These are phyloP conservation scores for Pseudomassariella vexata DNA, from an alignment of 2,329 filamentous ascomycete genomes.

Conservation along the genomic window DNA sequence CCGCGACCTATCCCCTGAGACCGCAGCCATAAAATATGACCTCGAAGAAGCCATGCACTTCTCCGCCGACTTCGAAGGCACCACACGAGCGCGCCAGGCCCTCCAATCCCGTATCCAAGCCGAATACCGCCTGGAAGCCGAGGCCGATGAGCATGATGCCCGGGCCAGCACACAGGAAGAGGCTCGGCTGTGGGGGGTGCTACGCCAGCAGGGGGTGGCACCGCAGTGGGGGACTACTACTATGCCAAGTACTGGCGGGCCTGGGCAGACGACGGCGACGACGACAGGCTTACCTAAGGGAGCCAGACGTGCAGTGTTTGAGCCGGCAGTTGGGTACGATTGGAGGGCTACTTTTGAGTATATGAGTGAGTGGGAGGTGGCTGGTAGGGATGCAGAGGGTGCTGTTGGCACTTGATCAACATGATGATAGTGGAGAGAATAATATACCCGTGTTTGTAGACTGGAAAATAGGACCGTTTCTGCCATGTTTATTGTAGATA, in stretches of 20 bases:
- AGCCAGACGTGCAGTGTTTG: background rate
- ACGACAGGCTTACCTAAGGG: too few relatives aligned
- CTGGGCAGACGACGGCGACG: too few relatives aligned
- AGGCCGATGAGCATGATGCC: constrained; percentile 16
- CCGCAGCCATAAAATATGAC: constrained; percentile 8
- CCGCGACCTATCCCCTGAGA: background rate
- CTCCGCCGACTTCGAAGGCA: constrained; percentile 10
- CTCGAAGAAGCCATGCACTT: constrained; percentile 19
- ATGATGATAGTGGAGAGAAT: too few relatives aligned
- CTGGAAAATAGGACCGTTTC: too few relatives aligned
- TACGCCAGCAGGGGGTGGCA: constrained; percentile 6
- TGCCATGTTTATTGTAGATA: too few relatives aligned
- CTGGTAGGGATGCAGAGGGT: too few relatives aligned
- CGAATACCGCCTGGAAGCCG: constrained; percentile 19
- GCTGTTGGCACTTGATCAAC: too few relatives aligned
- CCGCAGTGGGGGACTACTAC: too few relatives aligned
- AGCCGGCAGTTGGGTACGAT: background rate
- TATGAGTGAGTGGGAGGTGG: constrained; percentile 5
- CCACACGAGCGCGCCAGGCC: constrained; percentile 10
- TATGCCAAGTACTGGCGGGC: background rate
- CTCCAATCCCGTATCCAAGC: constrained; percentile 13
- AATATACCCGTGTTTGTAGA: too few relatives aligned
- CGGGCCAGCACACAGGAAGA: constrained; percentile 16
- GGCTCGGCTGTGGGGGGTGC: constrained; percentile 16
- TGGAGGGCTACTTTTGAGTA: constrained; percentile 4